Conservation (phyloP, 1,284 basidiomycete species). For the Flammula alnicola region DNA sequence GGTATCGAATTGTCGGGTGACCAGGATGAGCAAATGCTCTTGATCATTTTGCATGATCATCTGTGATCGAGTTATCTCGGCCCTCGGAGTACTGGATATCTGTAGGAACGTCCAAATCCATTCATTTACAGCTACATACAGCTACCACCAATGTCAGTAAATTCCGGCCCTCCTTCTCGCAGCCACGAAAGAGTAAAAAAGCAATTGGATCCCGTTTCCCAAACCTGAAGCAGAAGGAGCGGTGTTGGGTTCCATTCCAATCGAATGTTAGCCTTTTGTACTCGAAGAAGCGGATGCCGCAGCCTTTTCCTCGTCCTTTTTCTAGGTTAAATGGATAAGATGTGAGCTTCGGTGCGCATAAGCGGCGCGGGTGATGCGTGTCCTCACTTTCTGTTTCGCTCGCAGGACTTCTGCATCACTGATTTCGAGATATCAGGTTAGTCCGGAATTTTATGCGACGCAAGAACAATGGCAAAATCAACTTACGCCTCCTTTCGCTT, state of each 20-base stretch:
- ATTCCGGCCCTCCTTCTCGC: too few species aligned
- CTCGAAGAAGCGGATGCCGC: conserved; percentile 37
- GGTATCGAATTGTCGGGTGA: conserved; percentile 14
- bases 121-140: conserved; percentile 18
- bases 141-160: too few species aligned
- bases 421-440: conserved; percentile 20
- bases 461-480: neutral
- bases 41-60: conserved; percentile 5
- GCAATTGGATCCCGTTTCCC: too few species aligned
- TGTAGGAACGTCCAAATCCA: conserved; percentile 17
- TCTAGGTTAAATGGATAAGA: conserved; percentile 45
- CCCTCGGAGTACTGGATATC: conserved; percentile 5
- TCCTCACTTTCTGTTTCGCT: conserved; percentile 74
- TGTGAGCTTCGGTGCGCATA: conserved; percentile 14
- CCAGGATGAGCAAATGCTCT: conserved; percentile 5
- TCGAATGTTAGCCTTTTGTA: conserved; percentile 56
- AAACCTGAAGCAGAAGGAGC: too few species aligned
- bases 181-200: too few species aligned
- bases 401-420: conserved; percentile 77
- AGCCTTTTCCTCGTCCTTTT: conserved; percentile 64
- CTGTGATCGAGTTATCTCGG: conserved; percentile 10
- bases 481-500: conserved; percentile 79
- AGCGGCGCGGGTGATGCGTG: neutral
- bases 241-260: too few species aligned
- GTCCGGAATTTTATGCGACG: neutral